phyloP scores from a whole-genome alignment of 2,329 filamentous ascomycete species.

The Colletotrichum godetiae region DNA sequence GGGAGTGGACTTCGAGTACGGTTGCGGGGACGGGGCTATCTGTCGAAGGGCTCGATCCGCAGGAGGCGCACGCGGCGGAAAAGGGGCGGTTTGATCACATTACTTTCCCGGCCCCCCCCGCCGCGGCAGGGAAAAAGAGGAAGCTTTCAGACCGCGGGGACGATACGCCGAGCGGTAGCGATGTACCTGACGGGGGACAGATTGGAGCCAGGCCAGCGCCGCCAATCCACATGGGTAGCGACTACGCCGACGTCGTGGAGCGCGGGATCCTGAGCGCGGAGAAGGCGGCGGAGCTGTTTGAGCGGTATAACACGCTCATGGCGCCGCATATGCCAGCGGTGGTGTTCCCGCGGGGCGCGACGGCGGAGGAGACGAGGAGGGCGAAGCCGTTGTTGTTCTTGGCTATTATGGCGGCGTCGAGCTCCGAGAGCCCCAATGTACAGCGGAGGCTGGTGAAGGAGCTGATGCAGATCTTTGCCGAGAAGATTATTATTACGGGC shows the following conservation, averaged over 20 bases:
- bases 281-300: constrained; percentile 65
- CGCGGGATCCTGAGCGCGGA: constrained; percentile 68
- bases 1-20: constrained; percentile 2
- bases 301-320: constrained; percentile 70
- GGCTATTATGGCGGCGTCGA: constrained; percentile 75
- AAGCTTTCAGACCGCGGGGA: constrained; percentile 42
- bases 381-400: constrained; percentile 75
- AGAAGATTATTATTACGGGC: constrained; percentile 78
- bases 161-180: neutral
- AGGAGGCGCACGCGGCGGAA: constrained; percentile 16
- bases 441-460: constrained; percentile 75
- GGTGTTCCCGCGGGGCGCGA: constrained; percentile 65
- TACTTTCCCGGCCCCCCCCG: neutral
- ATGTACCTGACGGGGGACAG: constrained; percentile 4
- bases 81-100: constrained; percentile 1
- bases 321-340: constrained; percentile 71
- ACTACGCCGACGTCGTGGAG: constrained; percentile 65
- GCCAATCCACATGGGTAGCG: constrained; percentile 31
- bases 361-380: constrained; percentile 65
- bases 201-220: constrained; percentile 21
- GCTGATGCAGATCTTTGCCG: constrained; percentile 78
- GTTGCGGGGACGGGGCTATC: neutral
- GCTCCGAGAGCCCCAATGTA: constrained; percentile 64
- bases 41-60: neutral
- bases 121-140: constrained; percentile 42